A percentile compares a stretch with the other conserved stretches of the same genome.
Conservation (phyloP, 2,329 filamentous ascomycete genomes). For the Xylariaceae sp. region DNA sequence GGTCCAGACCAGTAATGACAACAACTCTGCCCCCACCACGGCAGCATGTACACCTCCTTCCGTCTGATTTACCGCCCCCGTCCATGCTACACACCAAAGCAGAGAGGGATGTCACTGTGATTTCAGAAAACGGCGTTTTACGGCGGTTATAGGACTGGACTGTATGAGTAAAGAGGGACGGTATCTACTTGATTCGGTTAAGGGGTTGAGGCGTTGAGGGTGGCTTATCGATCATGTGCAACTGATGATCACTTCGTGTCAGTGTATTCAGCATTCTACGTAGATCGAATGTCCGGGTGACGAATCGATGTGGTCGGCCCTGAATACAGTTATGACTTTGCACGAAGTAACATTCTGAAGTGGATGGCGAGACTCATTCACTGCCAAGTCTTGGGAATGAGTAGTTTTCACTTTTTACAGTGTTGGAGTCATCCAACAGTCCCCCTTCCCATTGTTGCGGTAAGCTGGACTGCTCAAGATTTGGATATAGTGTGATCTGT, state of each 20-base stretch:
- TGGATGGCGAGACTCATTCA: neutral
- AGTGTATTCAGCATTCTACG: neutral
- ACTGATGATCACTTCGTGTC: neutral
- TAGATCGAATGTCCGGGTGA: neutral
- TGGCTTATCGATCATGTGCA: neutral
- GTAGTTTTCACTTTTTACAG: too few species aligned
- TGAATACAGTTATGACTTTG: neutral
- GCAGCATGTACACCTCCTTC: neutral
- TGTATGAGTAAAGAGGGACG: neutral
- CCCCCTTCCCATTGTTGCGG: too few species aligned
- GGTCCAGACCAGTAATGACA: neutral
- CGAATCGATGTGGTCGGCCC: neutral
- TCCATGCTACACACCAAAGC: neutral
- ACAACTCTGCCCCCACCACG: neutral
- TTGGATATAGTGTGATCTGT: too few species aligned
- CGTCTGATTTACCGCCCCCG: neutral
- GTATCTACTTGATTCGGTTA: conserved; percentile 1
- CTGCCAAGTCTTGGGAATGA: too few species aligned
- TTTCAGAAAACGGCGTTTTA: neutral
- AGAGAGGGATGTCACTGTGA: neutral
- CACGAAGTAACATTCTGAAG: neutral
- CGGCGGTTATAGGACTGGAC: neutral
- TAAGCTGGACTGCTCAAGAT: too few species aligned
- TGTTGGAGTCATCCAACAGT: too few species aligned
- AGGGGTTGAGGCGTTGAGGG: neutral